Evolutionary conservation across 495 filamentous ascomycete species (phyloP), one percentile per base, ranked within the genome.

Genomic region (Aspergillus diversus): DNA sequence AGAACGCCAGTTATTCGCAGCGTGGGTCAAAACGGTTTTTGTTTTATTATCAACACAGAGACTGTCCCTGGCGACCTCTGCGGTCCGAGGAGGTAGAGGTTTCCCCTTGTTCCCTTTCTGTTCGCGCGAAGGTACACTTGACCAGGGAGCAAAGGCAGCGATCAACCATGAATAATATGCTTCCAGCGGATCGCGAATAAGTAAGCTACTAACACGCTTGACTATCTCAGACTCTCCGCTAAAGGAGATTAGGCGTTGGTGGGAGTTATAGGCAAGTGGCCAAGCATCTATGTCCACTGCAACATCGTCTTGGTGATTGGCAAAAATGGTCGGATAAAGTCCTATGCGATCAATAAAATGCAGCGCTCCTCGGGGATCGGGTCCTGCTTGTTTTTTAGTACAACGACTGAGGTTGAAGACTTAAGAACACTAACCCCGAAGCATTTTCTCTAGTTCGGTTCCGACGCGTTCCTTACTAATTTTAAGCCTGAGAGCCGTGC

Each of bases 401-500:
- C n/a, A 37, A 58, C 27, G 33, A 27, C 46, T 63, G 55, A 35
- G 13, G 7, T 6, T 17, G 57, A 54, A 34, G 50, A 9, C n/a
- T 39, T 9, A 62, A 58, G 15, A n/a, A 35, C 1, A 59, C 71
- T 62, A 43, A 89, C 91, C 91, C 72, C 84, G 88, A 33, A 99
- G 80, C 90, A 96, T 97, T 77, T 98, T 98, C 63, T 91, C 88
- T 7, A 96, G 47, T 72, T 99, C 95, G 5, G 86, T 80, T 1
- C 91, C 89, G 4, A 98, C 84, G 51, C 95, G 81, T 72, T 99
- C 95, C 34, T 93, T 86, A 66, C 90, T 97, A 58, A 99, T 98
- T 73, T 99, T 99, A 5, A 90, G 70, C 63, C 81, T 86, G n/a
- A 99, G 76, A 17, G 90, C 90, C 9, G 86, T 79, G 63, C 90